Conservation (phyloP, 352 stramenopile genomes). For the Pythium oligandrum region DNA sequence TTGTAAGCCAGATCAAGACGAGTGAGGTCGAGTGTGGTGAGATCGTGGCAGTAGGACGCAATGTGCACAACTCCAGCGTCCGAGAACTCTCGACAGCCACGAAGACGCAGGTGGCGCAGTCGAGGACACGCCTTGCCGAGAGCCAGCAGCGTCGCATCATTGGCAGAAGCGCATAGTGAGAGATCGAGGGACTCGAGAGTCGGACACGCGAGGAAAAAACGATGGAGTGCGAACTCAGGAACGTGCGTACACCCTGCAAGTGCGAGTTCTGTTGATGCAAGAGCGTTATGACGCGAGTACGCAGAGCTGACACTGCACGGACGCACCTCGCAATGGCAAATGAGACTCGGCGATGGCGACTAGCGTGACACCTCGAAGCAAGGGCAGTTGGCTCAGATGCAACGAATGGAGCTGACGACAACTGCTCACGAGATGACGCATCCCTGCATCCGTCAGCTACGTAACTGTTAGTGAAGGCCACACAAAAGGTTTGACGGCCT, state of each 20-base stretch:
- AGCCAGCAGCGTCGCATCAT: slow-evolving; percentile 76
- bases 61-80: slow-evolving; percentile 83
- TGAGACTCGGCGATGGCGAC: slow-evolving; percentile 49
- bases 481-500: not conserved
- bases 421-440: slow-evolving; percentile 43
- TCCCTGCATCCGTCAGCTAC: slow-evolving; percentile 53
- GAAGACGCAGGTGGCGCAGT: slow-evolving; percentile 64
- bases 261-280: slow-evolving; percentile 31
- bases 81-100: slow-evolving; percentile 82
- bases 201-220: slow-evolving; percentile 70
- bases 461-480: not conserved
- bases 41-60: slow-evolving; percentile 45
- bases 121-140: slow-evolving; percentile 58
- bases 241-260: slow-evolving; percentile 77
- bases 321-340: slow-evolving; percentile 44
- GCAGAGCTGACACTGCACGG: slow-evolving; percentile 3
- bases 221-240: slow-evolving; percentile 73
- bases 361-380: slow-evolving; percentile 44
- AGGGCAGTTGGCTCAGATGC: slow-evolving; percentile 49
- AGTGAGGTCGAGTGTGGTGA: slow-evolving; percentile 76
- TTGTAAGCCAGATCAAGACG: slow-evolving; percentile 89
- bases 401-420: slow-evolving; percentile 49
- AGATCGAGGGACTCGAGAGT: slow-evolving; percentile 68
- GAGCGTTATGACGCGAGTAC: not conserved
- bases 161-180: slow-evolving; percentile 61